Evolutionary conservation across 2,329 filamentous ascomycete species (phyloP).

Genomic region (Apiospora pterosperma): DNA sequence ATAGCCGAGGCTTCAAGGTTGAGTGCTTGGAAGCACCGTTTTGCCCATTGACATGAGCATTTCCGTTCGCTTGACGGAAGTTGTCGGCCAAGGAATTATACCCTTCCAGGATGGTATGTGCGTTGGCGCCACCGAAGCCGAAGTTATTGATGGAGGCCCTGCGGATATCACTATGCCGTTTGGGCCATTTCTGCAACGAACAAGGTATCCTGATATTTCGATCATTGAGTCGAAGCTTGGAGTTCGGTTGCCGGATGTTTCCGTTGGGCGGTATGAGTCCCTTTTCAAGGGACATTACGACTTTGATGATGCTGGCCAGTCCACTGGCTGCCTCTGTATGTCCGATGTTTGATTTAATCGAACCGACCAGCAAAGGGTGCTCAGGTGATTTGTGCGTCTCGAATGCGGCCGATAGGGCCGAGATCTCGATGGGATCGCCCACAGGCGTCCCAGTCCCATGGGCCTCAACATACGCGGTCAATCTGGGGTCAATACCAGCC

Average conservation of each 20-base stretch:
- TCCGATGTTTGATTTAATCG: slow-evolving; percentile 18
- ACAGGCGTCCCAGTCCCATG: slow-evolving; percentile 9
- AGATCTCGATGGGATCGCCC: slow-evolving; percentile 4
- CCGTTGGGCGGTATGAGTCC: slow-evolving; percentile 13
- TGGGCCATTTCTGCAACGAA: slow-evolving; percentile 8
- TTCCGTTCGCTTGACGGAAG: slow-evolving; percentile 30
- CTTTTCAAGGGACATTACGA: slow-evolving; percentile 11
- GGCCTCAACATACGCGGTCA: slow-evolving; percentile 9
- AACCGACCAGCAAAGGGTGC: slow-evolving; percentile 11
- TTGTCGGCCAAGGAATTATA: slow-evolving; percentile 25
- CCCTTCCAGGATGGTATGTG: slow-evolving; percentile 21
- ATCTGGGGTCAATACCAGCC: slow-evolving; percentile 4
- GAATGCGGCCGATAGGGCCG: neutral
- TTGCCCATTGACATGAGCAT: slow-evolving; percentile 8
- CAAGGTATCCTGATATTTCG: slow-evolving; percentile 7
- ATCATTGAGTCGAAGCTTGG: slow-evolving; percentile 9
- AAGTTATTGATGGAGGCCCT: slow-evolving; percentile 15
- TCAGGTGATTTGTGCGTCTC: neutral
- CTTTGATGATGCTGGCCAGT: slow-evolving; percentile 17
- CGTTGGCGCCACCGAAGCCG: slow-evolving; percentile 15
- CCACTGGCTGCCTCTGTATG: slow-evolving; percentile 17
- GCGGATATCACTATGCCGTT: neutral
- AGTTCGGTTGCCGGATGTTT: slow-evolving; percentile 7
- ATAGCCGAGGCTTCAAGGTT: neutral
- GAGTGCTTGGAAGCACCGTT: neutral